Base-by-base conservation (phyloP, 2,329 filamentous ascomycete species). In the Helicocarpus griseus region DNA sequence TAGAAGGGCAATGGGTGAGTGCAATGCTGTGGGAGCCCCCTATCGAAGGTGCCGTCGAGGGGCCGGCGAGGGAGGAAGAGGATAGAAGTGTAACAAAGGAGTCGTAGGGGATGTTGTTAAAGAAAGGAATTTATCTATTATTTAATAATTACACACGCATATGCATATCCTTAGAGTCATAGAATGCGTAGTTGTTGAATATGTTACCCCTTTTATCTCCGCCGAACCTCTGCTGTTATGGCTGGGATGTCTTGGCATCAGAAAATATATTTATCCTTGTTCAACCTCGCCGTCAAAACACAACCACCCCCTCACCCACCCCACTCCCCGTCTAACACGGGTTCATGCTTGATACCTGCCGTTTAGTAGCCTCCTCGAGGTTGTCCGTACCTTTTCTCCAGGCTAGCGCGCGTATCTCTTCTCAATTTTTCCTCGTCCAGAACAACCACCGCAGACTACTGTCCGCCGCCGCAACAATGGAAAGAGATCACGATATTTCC, bases 11-110 rank as follows among this genome's bases (percentile, higher is more conserved):
- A 26, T 43, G 21, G 35, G 17, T 22, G 14, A 31, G 48, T 11
- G 45, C 46, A n/a, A 51, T 55, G 54, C 24, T 55, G 3, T 55
- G 54, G 48, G 48, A 53, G 29, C 51, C 54, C 1, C 24, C 17
- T 14, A 40, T 51, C 9, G 52, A 51, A 35, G 47, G 48, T 26
- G 51, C 48, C 48, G 38, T 49, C 35, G 40, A 48, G 24, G 47
- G 26, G 26, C 48, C 48, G 3, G 50, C 22, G 29, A 41, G 45
- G 22, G 29, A 2, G 29, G 38, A 40, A 28, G 28, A 26, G 22
- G 24, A 36, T n/a, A 47, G 14, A 9, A 31, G 24, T n/a, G 44
- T 22, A 17, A 19, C 28, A 22, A 24, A 35, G 14, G n/a, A 24
- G 21, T 13, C 14, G 19, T 7, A n/a, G 5, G n/a, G n/a, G 33